Percentiles rank a stretch among this genome's conserved stretches.
These are phyloP conservation scores for Fusarium odoratissimum DNA, from an alignment of 2,329 filamentous ascomycete genomes.

Conservation along the genomic window DNA sequence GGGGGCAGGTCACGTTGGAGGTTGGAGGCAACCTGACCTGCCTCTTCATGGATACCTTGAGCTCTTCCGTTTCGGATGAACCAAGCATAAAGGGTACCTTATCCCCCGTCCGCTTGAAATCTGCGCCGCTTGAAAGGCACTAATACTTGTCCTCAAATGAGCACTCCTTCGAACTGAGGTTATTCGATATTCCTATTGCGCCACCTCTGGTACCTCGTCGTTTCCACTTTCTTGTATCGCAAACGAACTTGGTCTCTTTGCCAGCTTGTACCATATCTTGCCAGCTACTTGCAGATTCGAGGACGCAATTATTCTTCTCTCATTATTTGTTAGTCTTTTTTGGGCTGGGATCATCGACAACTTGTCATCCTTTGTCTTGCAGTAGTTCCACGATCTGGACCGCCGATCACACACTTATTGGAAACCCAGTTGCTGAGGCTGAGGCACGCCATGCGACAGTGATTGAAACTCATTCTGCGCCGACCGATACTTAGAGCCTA, in stretches of 20 bases:
- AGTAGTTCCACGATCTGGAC: conserved; percentile 31
- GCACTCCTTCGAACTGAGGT: background rate
- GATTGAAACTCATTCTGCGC: conserved; percentile 35
- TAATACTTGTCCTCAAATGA: conserved; percentile 4
- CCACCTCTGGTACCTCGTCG: background rate
- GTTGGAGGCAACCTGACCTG: conserved; percentile 38
- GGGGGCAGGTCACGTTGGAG: conserved; percentile 41
- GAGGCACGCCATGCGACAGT: conserved; percentile 46
- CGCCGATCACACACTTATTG: conserved; percentile 38
- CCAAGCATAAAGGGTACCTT: conserved; percentile 39
- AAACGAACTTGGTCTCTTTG: background rate
- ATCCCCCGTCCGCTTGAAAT: conserved; percentile 32
- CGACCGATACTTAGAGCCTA: conserved; percentile 8
- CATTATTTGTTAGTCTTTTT: background rate
- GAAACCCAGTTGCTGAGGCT: conserved; percentile 37
- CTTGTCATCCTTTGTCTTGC: conserved; percentile 18
- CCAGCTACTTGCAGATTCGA: conserved; percentile 8
- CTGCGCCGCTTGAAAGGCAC: conserved; percentile 13
- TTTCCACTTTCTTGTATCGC: conserved; percentile 5
- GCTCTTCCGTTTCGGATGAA: conserved; percentile 26
- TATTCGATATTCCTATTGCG: conserved; percentile 11
- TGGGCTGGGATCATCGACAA: conserved; percentile 21
- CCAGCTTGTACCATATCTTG: conserved; percentile 7
- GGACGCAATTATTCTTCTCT: conserved; percentile 1
- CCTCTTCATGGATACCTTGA: conserved; percentile 20